These are phyloP conservation scores for Pichia sp. DNA, from an alignment of 1,139 yeast species.

Conservation along the genomic window DNA sequence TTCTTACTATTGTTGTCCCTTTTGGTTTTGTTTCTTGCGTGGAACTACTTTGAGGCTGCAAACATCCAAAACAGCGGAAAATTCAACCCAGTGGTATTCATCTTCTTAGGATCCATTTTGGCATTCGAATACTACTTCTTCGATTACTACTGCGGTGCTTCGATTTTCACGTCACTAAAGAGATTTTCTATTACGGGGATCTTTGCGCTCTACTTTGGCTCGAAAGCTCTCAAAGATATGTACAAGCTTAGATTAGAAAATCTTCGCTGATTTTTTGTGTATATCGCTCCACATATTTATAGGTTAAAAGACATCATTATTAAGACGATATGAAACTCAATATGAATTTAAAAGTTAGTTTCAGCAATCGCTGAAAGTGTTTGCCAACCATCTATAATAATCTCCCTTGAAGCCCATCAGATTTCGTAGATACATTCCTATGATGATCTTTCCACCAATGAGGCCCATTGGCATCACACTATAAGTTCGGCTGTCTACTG, in stretches of 20 bases:
- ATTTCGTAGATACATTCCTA: constrained; percentile 30
- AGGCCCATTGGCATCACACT: constrained; percentile 85
- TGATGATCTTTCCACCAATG: constrained; percentile 72
- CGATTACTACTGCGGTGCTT: constrained; percentile 64
- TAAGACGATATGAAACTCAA: too few species aligned
- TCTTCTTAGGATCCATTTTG: constrained; percentile 51
- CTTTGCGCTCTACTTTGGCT: constrained; percentile 63
- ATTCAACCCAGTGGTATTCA: constrained; percentile 36
- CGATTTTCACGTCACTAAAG: constrained; percentile 68
- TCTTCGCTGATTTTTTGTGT: constrained; percentile 18
- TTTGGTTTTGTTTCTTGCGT: constrained; percentile 42
- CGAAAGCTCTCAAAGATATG: constrained; percentile 50
- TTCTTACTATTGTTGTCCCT: constrained; percentile 42
- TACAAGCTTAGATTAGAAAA: constrained; percentile 25
- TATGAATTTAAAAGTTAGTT: too few species aligned
- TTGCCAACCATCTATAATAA: constrained; percentile 19
- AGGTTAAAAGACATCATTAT: neutral
- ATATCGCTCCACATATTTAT: constrained; percentile 5
- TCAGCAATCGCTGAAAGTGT: constrained; percentile 13
- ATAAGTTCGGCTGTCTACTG: constrained; percentile 88
- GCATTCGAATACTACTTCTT: constrained; percentile 62
- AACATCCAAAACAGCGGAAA: constrained; percentile 38
- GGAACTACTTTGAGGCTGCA: constrained; percentile 46
- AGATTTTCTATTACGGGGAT: constrained; percentile 49
- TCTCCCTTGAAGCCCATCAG: constrained; percentile 18